A percentile compares a stretch with the other conserved stretches of the same genome.
phyloP scores from a whole-genome alignment of 2,329 filamentous ascomycete species.

The Xylaria multiplex region DNA sequence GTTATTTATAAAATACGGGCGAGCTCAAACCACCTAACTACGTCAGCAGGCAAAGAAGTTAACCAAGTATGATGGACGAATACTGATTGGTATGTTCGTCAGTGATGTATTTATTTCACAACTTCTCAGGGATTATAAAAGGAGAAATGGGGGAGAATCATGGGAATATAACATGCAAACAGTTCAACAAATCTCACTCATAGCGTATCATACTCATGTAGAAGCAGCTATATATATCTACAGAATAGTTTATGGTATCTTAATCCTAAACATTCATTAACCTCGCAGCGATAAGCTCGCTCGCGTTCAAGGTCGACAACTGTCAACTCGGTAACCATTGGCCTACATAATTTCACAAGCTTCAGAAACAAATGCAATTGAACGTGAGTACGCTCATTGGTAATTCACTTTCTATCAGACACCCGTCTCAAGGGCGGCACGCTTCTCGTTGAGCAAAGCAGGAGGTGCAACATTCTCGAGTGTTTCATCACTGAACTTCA shows the following conservation, averaged over 20 bases:
- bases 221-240: slow-evolving; percentile 7
- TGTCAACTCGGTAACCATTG: slow-evolving; percentile 4
- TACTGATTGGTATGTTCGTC: too few species aligned
- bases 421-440: slow-evolving; percentile 12
- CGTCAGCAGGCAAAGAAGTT: too few species aligned
- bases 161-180: neutral
- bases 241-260: slow-evolving; percentile 25
- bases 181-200: neutral
- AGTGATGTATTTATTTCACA: neutral
- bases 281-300: slow-evolving; percentile 11
- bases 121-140: neutral
- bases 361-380: slow-evolving; percentile 9
- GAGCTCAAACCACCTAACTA: too few species aligned
- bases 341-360: slow-evolving; percentile 17
- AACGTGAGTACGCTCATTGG: neutral
- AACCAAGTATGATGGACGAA: too few species aligned
- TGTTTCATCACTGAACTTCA: slow-evolving; percentile 87
- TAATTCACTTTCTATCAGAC: slow-evolving; percentile 14
- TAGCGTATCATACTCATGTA: slow-evolving; percentile 4
- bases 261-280: slow-evolving; percentile 1
- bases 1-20: too few species aligned
- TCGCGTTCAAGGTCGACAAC: neutral
- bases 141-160: too few species aligned
- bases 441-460: slow-evolving; percentile 45
- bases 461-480: slow-evolving; percentile 70